Evolutionary conservation across 441 rosid species (phyloP).

Genomic region (Monsonia emarginata): DNA sequence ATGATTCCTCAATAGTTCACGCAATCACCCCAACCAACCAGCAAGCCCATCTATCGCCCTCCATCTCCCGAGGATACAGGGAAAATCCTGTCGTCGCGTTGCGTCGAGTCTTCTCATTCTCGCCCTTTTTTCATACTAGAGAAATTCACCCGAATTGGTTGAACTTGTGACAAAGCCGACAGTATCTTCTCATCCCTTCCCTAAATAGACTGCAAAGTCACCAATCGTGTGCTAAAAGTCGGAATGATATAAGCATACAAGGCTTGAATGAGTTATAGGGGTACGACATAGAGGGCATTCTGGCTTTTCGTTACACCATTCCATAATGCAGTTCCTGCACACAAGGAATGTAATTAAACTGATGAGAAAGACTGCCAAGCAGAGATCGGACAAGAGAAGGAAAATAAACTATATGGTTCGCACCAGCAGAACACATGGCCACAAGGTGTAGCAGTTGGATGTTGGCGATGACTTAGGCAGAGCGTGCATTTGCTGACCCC

Average conservation of each 20-base stretch:
- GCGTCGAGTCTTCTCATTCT: too few relatives aligned
- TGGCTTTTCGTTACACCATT: conserved; percentile 94
- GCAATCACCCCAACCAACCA: too few relatives aligned
- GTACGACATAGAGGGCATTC: conserved; percentile 93
- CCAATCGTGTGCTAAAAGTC: conserved; percentile 39
- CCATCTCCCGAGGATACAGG: too few relatives aligned
- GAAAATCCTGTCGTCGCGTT: too few relatives aligned
- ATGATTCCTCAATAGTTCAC: too few relatives aligned
- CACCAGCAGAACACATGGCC: conserved; percentile 98
- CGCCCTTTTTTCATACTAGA: too few relatives aligned
- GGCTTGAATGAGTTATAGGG: conserved; percentile 65
- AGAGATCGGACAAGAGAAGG: not conserved
- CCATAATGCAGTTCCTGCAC: conserved; percentile 79
- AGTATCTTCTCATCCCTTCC: too few relatives aligned
- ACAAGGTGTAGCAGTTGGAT: conserved; percentile 82
- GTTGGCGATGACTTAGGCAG: conserved; percentile 69
- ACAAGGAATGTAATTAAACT: not conserved
- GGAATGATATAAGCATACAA: conserved; percentile 76
- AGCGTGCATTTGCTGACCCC: conserved; percentile 71
- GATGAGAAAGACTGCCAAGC: conserved; percentile 5
- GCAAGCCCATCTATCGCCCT: too few relatives aligned
- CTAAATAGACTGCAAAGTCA: too few relatives aligned
- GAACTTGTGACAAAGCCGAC: too few relatives aligned
- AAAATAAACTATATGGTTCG: not conserved
- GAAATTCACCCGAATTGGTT: too few relatives aligned